Evolutionary conservation across 2,329 filamentous ascomycete genomes (phyloP).

Genomic region (Ophiostoma triangulosporum): DNA sequence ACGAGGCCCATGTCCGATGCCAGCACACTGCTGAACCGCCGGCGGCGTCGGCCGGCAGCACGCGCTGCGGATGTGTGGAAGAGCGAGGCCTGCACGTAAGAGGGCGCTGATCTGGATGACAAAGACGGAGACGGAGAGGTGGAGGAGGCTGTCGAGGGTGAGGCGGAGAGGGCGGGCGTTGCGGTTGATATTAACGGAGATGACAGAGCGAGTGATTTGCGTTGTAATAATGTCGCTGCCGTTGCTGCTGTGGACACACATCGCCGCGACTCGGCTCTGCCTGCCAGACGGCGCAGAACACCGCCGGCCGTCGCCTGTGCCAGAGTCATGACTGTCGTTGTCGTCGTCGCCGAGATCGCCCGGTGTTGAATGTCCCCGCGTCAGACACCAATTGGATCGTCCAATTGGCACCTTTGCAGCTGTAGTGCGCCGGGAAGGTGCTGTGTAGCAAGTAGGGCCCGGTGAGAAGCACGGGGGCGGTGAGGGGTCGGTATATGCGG

Average conservation of each 20-base stretch:
- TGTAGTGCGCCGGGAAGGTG: background rate
- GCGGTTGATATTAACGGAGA: background rate
- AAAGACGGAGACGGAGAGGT: background rate
- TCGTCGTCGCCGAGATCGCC: background rate
- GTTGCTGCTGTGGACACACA: background rate
- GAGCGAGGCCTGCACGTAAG: background rate
- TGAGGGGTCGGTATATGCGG: background rate
- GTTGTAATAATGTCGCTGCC: background rate
- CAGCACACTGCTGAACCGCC: conserved; percentile 38
- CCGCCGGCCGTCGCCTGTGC: conserved; percentile 10
- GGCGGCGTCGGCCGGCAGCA: conserved; percentile 23
- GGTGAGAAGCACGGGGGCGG: background rate
- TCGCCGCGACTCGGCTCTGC: background rate
- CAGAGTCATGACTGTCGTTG: conserved; percentile 9
- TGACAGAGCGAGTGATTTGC: background rate
- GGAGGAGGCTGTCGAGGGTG: background rate
- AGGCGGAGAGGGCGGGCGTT: background rate
- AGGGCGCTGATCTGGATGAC: background rate
- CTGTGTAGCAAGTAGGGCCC: background rate
- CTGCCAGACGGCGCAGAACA: conserved; percentile 12
- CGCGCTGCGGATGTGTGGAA: conserved; percentile 40
- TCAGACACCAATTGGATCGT: background rate
- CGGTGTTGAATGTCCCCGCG: background rate
- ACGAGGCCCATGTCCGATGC: conserved; percentile 38
- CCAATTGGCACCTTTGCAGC: background rate